phyloP scores from a whole-genome alignment of 1,284 basidiomycete species.

The Puccinia polysora region DNA sequence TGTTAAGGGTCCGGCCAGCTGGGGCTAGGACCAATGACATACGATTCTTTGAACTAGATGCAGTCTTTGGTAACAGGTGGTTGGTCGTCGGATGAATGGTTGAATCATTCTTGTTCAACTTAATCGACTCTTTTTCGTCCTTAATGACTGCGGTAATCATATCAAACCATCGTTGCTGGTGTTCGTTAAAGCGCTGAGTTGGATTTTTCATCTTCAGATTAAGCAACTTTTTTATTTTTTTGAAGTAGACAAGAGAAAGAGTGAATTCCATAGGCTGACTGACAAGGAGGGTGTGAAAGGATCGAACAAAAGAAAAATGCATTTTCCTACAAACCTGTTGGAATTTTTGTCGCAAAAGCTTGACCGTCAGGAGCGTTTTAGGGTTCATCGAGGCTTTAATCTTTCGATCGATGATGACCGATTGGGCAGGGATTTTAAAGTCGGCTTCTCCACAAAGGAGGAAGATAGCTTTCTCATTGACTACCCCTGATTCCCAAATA shows the following conservation, averaged over 20 bases:
- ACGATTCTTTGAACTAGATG: no score
- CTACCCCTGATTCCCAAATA: conserved; percentile 91
- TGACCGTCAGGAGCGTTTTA: conserved; percentile 34
- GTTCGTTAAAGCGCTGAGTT: conserved; percentile 23
- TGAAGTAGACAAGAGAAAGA: neutral
- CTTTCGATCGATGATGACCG: conserved; percentile 47
- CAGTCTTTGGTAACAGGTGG: no score
- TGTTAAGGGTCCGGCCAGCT: conserved; percentile 16
- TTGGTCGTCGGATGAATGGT: conserved; percentile 7
- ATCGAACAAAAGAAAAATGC: neutral
- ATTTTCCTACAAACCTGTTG: conserved; percentile 18
- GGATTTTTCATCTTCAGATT: conserved; percentile 44
- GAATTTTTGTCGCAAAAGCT: conserved; percentile 39
- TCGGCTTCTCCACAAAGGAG: conserved; percentile 88
- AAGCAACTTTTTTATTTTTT: conserved; percentile 19
- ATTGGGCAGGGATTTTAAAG: conserved; percentile 58
- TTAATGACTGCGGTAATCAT: conserved; percentile 30
- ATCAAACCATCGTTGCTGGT: conserved; percentile 42
- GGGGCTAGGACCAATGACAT: conserved; percentile 22
- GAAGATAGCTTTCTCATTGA: conserved; percentile 76
- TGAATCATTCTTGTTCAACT: conserved; percentile 3
- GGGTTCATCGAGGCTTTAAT: conserved; percentile 41
- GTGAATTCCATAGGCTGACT: neutral
- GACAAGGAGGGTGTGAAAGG: neutral
- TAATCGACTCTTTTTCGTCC: conserved; percentile 36